Evolutionary conservation across 495 filamentous ascomycete species (phyloP).

Genomic region (Poronia punctata): DNA sequence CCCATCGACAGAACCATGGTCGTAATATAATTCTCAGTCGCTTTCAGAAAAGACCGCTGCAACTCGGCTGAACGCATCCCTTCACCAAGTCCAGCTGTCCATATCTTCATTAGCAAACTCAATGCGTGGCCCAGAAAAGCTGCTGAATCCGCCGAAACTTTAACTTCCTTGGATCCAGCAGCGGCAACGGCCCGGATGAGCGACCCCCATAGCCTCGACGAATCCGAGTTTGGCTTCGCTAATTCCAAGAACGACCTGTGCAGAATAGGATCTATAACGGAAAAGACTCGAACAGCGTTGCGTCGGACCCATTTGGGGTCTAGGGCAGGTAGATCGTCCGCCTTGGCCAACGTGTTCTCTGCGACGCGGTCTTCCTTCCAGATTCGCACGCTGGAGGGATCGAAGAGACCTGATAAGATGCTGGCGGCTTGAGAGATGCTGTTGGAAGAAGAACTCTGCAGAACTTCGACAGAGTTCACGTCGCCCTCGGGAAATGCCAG

Average conservation of each 20-base stretch:
- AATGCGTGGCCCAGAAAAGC: constrained; percentile 67
- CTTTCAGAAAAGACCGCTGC: constrained; percentile 48
- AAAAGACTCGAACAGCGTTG: constrained; percentile 53
- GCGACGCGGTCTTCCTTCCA: constrained; percentile 71
- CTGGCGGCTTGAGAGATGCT: constrained; percentile 43
- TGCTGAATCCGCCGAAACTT: constrained; percentile 75
- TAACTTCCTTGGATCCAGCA: constrained; percentile 84
- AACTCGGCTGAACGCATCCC: constrained; percentile 11
- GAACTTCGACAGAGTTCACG: constrained; percentile 15
- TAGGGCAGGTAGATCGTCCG: constrained; percentile 68
- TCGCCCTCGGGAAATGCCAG: constrained; percentile 28
- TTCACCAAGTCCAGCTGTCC: constrained; percentile 39
- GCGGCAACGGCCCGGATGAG: constrained; percentile 63
- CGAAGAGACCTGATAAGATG: constrained; percentile 63
- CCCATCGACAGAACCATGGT: constrained; percentile 62
- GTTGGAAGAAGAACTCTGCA: constrained; percentile 12
- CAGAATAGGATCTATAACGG: constrained; percentile 57
- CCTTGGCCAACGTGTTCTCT: constrained; percentile 46
- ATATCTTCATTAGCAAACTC: constrained; percentile 58
- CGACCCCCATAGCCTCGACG: constrained; percentile 58
- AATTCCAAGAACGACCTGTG: constrained; percentile 47
- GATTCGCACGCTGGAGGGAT: constrained; percentile 51
- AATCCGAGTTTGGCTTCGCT: constrained; percentile 35
- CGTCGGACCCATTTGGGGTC: constrained; percentile 86
- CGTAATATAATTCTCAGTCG: constrained; percentile 52